A percentile compares a stretch with the other conserved stretches of the same genome.
Evolutionary conservation across 176 grass and related monocot genomes (phyloP).

Genomic region (Phoenix dactylifera): DNA sequence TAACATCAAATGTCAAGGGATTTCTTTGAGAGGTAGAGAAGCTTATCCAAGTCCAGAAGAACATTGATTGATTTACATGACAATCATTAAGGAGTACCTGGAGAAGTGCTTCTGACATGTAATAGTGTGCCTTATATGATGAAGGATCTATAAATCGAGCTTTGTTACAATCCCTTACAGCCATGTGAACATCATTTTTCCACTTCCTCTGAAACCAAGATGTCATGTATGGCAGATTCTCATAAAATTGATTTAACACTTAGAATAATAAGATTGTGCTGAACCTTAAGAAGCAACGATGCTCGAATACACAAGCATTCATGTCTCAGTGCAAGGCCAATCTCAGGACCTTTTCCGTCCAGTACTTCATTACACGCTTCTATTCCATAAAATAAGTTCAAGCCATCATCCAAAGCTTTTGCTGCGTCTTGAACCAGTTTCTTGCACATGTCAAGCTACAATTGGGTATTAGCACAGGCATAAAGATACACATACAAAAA

Average conservation of each 20-base stretch:
- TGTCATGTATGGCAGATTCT: slow-evolving; percentile 11
- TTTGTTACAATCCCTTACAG: slow-evolving; percentile 73
- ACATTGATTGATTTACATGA: no score
- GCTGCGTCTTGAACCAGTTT: slow-evolving; percentile 58
- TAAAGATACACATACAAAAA: not conserved
- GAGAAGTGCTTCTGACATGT: slow-evolving; percentile 73
- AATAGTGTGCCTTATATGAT: slow-evolving; percentile 62
- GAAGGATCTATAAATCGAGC: slow-evolving; percentile 49
- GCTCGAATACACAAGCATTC: slow-evolving; percentile 79
- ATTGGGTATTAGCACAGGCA: not conserved
- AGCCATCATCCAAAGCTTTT: slow-evolving; percentile 39
- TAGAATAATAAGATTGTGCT: slow-evolving; percentile 21
- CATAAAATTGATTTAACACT: slow-evolving; percentile 12
- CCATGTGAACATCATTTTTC: slow-evolving; percentile 98
- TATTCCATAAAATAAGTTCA: slow-evolving; percentile 54
- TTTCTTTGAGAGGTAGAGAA: not conserved
- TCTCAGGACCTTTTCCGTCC: slow-evolving; percentile 38
- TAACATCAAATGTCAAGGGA: not conserved
- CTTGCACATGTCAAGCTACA: slow-evolving; percentile 66
- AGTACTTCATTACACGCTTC: slow-evolving; percentile 85
- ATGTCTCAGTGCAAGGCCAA: slow-evolving; percentile 39
- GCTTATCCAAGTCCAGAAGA: not conserved
- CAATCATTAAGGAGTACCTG: slow-evolving; percentile 40
- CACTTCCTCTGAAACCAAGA: slow-evolving; percentile 71
- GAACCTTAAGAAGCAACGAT: slow-evolving; percentile 77